These are phyloP conservation scores for Xylaria sp. DNA, from an alignment of 2,329 filamentous ascomycete species.

Conservation along the genomic window DNA sequence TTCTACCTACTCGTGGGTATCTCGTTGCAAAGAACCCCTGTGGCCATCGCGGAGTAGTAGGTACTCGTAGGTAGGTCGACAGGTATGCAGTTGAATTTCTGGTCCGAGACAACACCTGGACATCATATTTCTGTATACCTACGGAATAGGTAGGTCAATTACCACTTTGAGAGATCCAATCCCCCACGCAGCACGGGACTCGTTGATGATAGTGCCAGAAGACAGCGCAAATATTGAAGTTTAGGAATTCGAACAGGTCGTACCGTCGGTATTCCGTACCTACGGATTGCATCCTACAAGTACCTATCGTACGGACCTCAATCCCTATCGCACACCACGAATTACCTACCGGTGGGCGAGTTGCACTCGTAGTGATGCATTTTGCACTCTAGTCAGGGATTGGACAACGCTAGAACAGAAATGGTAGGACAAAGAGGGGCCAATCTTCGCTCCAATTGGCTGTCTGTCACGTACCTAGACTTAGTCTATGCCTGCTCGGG, in stretches of 20 bases:
- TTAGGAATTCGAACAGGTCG: neutral
- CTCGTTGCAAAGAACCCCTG: neutral
- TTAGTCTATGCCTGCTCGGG: neutral
- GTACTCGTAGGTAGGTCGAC: too few relatives aligned
- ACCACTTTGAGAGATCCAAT: neutral
- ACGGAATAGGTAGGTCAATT: neutral
- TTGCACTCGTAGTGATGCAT: neutral
- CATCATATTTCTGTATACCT: neutral
- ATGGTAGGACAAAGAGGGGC: conserved; percentile 13
- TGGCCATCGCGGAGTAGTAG: neutral
- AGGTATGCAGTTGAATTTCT: neutral
- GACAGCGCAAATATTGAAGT: neutral
- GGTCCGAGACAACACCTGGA: neutral
- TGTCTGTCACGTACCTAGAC: neutral
- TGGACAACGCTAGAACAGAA: conserved; percentile 14
- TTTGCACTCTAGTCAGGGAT: neutral
- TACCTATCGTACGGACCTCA: neutral
- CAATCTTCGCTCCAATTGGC: conserved; percentile 10
- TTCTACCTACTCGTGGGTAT: neutral
- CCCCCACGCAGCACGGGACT: neutral
- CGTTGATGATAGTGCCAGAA: neutral
- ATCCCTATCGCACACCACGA: too few relatives aligned
- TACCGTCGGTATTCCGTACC: neutral
- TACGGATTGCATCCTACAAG: neutral
- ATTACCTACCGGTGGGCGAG: too few relatives aligned